Conservation (phyloP, 2,329 filamentous ascomycete genomes). For the Phialophora chinensis region DNA sequence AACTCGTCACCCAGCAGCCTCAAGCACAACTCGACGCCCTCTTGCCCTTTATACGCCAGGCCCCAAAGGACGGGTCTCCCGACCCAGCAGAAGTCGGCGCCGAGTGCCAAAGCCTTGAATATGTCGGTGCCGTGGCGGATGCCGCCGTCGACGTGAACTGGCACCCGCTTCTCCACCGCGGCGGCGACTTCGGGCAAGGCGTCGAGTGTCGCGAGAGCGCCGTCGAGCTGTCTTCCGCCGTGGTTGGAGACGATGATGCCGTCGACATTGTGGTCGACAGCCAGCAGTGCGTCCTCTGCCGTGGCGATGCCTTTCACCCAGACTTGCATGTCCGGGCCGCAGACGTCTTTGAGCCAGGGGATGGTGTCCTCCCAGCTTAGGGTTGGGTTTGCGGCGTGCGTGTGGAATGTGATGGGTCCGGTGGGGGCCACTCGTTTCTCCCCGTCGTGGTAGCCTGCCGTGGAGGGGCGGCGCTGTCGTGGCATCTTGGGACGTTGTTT, state of each 20-base stretch:
- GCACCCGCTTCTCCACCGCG: conserved; percentile 40
- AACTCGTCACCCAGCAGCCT: conserved; percentile 41
- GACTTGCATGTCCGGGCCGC: conserved; percentile 32
- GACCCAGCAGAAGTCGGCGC: conserved; percentile 58
- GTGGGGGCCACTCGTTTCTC: conserved; percentile 66
- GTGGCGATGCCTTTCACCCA: conserved; percentile 41
- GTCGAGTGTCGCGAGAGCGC: conserved; percentile 48
- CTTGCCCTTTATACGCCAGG: conserved; percentile 44
- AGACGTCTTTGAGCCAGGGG: conserved; percentile 33
- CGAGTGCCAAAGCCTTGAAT: conserved; percentile 62
- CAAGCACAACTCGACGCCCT: conserved; percentile 41
- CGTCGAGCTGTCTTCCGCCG: conserved; percentile 49
- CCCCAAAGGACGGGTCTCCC: conserved; percentile 59
- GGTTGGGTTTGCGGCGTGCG: conserved; percentile 88
- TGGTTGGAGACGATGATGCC: conserved; percentile 50
- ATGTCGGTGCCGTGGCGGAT: conserved; percentile 63
- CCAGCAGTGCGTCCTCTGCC: conserved; percentile 46
- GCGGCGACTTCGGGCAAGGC: conserved; percentile 42
- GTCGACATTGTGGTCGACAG: conserved; percentile 45
- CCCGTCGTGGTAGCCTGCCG: conserved; percentile 30
- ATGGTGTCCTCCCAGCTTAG: conserved; percentile 52
- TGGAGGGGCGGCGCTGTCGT: conserved; percentile 16
- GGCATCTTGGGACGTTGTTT: conserved; percentile 14
- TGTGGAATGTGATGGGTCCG: conserved; percentile 87
- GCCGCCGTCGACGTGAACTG: conserved; percentile 61